Base-by-base conservation (phyloP, 345 rosid genomes). In the Populus ilicifolia region DNA sequence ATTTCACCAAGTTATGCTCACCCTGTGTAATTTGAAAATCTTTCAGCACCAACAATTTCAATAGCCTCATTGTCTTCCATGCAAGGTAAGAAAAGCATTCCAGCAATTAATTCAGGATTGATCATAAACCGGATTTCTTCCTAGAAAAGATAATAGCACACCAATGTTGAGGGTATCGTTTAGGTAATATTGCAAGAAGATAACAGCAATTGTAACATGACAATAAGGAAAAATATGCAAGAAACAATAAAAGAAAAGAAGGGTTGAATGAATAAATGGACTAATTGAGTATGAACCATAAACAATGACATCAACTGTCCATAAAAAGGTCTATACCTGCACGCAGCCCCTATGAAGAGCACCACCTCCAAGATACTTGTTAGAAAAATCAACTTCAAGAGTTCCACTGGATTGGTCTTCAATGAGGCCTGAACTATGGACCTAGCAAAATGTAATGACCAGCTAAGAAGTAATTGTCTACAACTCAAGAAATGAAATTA, bases 101-200 rank as follows among this genome's bases (percentile, higher is more conserved):
- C 89, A 17, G 90, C 94, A 75, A 96, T 90, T 80, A 96, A 84
- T 78, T 96, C 98, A 46, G 98, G 99, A 88, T 87, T 90, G 83
- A 92, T 88, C 97, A 96, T 89, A 89, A 96, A 96, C 73, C 92
- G 98, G 75, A 96, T 92, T 85, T 96, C 99, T 87, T 96, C 99
- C 99, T 93, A 82, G 78, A 83, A 21, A 69, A 80, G 54, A 59
- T 59, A 33, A 71, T 38, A 61, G 70, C 23, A 48, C 33, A 62
- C 61, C 12, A 50, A 12, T 41, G 30, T 69, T 27, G 23, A 43
- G 43, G n/a, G 29, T 36, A 18, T 7, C 50, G 23, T 43, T 63
- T 71, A 21, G 44, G 43, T 13, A 66, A n/a, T 2, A 72, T 41
- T 44, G 44, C 25, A 36, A 52, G 61, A 67, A 73, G 50, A 35